Conservation (phyloP, 352 stramenopile species). For the Globisporangium okanoganense region DNA sequence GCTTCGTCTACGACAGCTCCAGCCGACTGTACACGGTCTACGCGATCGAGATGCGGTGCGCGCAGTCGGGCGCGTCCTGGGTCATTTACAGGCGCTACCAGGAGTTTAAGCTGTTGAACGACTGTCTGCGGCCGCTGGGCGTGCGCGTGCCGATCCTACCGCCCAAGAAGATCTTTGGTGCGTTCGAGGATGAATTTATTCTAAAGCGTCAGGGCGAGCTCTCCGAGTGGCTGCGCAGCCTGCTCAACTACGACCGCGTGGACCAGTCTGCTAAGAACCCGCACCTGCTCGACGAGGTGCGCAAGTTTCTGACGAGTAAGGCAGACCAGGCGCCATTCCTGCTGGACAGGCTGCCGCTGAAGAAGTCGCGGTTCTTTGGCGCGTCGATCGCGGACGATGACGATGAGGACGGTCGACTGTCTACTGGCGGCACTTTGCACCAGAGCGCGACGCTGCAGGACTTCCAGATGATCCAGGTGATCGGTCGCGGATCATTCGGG, state of each 20-base stretch:
- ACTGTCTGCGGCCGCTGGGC: slow-evolving; percentile 52
- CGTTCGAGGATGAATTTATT: slow-evolving; percentile 81
- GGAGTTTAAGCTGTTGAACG: slow-evolving; percentile 79
- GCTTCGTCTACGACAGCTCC: slow-evolving; percentile 70
- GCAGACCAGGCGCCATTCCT: slow-evolving; percentile 78
- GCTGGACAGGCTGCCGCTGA: slow-evolving; percentile 57
- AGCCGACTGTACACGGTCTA: slow-evolving; percentile 83
- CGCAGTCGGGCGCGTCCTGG: slow-evolving; percentile 70
- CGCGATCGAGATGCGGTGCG: slow-evolving; percentile 71
- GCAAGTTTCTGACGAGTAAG: slow-evolving; percentile 78
- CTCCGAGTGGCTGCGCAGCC: slow-evolving; percentile 56
- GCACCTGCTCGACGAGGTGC: slow-evolving; percentile 70
- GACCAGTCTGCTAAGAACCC: slow-evolving; percentile 72
- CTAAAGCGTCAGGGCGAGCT: slow-evolving; percentile 67
- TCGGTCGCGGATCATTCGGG: slow-evolving; percentile 90
- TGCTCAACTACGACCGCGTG: slow-evolving; percentile 72
- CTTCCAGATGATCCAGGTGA: slow-evolving; percentile 86
- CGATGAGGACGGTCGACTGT: slow-evolving; percentile 29
- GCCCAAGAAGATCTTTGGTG: slow-evolving; percentile 82
- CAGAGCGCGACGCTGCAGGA: slow-evolving; percentile 62
- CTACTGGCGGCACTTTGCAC: slow-evolving; percentile 17
- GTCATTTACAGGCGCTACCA: slow-evolving; percentile 83
- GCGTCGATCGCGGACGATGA: slow-evolving; percentile 53
- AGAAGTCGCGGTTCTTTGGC: slow-evolving; percentile 67
- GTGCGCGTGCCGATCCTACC: slow-evolving; percentile 73